Base-by-base conservation (phyloP, 495 filamentous ascomycete species). In the Xylaria grammica region DNA sequence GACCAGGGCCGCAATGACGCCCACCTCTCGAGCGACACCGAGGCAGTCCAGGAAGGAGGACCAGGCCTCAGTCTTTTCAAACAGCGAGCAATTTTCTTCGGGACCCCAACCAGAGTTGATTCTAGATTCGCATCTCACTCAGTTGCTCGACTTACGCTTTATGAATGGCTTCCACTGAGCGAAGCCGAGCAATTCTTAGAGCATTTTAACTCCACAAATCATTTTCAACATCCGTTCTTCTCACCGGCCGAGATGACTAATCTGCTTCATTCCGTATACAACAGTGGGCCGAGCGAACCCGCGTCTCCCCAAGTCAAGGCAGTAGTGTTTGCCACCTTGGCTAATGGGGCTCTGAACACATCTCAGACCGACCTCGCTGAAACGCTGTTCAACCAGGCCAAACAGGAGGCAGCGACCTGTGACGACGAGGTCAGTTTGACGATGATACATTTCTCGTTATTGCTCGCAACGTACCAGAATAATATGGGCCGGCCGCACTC, bases 381-480 rank as follows among this genome's bases (percentile, higher is more conserved):
- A 45, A 52, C 78, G 6, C 45, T 82, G 20, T 78, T 76, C 38
- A 75, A 78, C 15, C 76, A 74, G 1, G 79, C 77, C 24, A 81
- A 80, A 55, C 69, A 73, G n/a, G 76, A 76, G 0, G 57, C 67
- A 27, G 60, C 65, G 2, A 45, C 69, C 0, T 74, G 73, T 40
- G 80, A 82, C 52, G 79, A 81, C 7, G 75, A 78, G 6, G 80
- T 81, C 0, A 82, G 79, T 53, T 53, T 81, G 0, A 77, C 81
- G 29, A 77, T 71, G 0, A 66, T 81, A n/a, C 80, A 82, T 62
- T 67, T 82, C 0, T 74, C 77, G 1, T 52, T 80, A 20, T 65
- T 81, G 15, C 78, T 82, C 77, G 76, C 75, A 27, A 76, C 77
- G 52, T 82, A 72, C 57, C 79, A 81, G 44, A 78, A 72, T 36